Evolutionary conservation across 345 rosid genomes (phyloP).

Genomic region (Leavenworthia alabamica): DNA sequence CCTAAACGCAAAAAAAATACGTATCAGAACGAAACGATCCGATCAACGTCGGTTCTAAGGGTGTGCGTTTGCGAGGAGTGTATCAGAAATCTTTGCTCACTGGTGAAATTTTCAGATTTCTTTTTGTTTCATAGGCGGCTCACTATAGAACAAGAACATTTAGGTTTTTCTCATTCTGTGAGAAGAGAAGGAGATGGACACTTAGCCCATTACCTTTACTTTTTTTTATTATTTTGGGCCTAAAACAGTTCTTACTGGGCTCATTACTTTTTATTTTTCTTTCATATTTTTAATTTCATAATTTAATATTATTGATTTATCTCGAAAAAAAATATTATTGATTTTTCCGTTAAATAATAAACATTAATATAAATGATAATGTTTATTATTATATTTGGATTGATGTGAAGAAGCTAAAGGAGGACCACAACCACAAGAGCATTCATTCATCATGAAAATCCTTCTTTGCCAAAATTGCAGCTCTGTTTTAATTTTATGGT

Average conservation of each 20-base stretch:
- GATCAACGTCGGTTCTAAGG: background rate
- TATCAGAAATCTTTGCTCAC: background rate
- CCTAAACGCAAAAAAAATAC: background rate
- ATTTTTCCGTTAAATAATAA: background rate
- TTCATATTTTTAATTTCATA: background rate
- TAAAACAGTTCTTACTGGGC: background rate
- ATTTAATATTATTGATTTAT: background rate
- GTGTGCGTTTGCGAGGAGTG: background rate
- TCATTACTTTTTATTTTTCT: background rate
- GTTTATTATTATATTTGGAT: too few relatives aligned
- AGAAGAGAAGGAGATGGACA: background rate
- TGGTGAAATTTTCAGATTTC: background rate
- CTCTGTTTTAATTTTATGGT: background rate
- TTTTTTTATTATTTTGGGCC: background rate
- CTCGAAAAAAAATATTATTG: background rate
- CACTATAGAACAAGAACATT: background rate
- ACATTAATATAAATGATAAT: background rate
- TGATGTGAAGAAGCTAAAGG: background rate
- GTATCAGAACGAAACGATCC: background rate
- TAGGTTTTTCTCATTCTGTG: background rate
- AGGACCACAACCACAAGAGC: too few relatives aligned
- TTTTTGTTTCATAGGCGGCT: background rate
- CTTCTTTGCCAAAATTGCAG: background rate
- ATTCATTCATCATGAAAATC: too few relatives aligned
- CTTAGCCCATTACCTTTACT: background rate